phyloP scores from a whole-genome alignment of 352 stramenopile species.

The Phytophthora uliginosa region DNA sequence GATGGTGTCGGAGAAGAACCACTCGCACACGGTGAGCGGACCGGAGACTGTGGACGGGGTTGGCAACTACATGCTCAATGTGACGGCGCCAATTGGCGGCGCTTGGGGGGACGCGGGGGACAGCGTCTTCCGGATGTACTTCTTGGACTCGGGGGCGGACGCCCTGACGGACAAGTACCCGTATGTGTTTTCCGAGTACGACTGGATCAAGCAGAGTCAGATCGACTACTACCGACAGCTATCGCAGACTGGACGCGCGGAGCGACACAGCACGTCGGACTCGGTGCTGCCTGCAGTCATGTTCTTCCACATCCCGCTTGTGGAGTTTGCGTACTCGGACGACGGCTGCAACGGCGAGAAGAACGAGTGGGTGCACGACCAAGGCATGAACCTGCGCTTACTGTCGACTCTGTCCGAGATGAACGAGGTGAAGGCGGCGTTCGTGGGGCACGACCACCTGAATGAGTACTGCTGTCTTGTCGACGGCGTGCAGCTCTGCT shows the following conservation, averaged over 20 bases:
- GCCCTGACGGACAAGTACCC: conserved; percentile 44
- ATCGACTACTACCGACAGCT: conserved; percentile 54
- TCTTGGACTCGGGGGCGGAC: conserved; percentile 57
- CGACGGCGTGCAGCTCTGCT: conserved; percentile 62
- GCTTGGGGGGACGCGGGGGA: conserved; percentile 39
- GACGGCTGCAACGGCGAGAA: conserved; percentile 42
- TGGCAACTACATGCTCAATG: conserved; percentile 67
- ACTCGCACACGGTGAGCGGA: conserved; percentile 56
- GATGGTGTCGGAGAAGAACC: conserved; percentile 39
- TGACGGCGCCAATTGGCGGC: conserved; percentile 44
- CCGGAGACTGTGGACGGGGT: conserved; percentile 46
- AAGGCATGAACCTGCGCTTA: conserved; percentile 53
- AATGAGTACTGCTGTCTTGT: conserved; percentile 69
- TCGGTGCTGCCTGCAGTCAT: conserved; percentile 55
- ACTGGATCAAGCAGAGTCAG: conserved; percentile 65
- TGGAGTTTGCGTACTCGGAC: conserved; percentile 47
- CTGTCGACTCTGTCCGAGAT: conserved; percentile 53
- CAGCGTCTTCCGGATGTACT: conserved; percentile 71
- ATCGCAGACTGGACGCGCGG: conserved; percentile 30
- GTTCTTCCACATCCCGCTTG: conserved; percentile 78
- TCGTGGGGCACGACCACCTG: conserved; percentile 69
- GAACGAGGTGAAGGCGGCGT: conserved; percentile 71
- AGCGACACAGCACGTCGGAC: conserved; percentile 25
- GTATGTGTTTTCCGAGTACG: conserved; percentile 49
- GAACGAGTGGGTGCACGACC: conserved; percentile 48